These are phyloP conservation scores for Colletotrichum sp. DNA, from an alignment of 2,329 filamentous ascomycete species.

Conservation along the genomic window DNA sequence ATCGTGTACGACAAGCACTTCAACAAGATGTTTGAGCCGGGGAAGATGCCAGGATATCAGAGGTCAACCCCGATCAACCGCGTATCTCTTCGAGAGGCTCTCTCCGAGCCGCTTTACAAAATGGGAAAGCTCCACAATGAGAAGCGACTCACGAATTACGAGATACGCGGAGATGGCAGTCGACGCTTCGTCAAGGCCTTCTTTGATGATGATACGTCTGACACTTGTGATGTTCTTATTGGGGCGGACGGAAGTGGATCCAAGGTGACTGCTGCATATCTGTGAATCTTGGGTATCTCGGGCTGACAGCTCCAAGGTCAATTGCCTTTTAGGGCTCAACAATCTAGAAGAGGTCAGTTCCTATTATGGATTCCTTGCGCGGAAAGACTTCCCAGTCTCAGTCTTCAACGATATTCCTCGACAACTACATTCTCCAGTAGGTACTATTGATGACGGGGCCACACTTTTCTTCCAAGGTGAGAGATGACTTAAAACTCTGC, in stretches of 20 bases:
- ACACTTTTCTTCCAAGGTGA: background rate
- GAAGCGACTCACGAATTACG: background rate
- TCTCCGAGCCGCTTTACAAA: background rate
- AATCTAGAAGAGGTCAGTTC: background rate
- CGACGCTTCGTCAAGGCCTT: background rate
- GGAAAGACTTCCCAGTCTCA: background rate
- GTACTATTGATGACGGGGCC: background rate
- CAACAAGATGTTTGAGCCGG: background rate
- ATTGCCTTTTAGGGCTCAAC: background rate
- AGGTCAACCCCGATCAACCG: background rate
- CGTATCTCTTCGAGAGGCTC: background rate
- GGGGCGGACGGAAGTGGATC: background rate
- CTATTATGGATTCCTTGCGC: background rate
- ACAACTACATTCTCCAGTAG: background rate
- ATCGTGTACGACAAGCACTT: background rate
- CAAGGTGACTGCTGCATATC: background rate
- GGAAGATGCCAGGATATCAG: background rate
- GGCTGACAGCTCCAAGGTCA: background rate
- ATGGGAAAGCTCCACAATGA: background rate
- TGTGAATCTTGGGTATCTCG: background rate
- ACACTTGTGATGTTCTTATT: background rate
- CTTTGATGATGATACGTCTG: background rate
- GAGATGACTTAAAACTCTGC: background rate
- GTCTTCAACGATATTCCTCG: background rate
- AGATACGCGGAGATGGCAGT: background rate